Evolutionary conservation across 495 filamentous ascomycete species (phyloP).

Genomic region (Penicillium simplicissimum): DNA sequence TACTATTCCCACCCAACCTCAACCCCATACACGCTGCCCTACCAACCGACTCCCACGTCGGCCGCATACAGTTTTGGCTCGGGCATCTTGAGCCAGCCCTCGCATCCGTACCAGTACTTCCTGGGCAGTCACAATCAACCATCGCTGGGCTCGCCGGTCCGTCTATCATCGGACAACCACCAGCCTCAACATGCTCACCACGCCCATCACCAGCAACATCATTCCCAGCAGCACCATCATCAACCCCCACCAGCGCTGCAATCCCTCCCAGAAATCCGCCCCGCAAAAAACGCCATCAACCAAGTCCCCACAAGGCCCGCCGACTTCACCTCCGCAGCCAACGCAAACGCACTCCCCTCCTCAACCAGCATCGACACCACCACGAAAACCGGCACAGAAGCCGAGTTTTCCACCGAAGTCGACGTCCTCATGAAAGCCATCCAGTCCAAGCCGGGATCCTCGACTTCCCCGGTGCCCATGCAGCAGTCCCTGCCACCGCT

Average conservation of each 20-base stretch:
- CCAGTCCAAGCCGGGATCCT: conserved; percentile 61
- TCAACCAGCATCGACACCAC: conserved; percentile 6
- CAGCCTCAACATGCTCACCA: conserved; percentile 12
- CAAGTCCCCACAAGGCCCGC: conserved; percentile 21
- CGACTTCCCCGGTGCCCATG: conserved; percentile 4
- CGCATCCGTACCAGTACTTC: conserved; percentile 41
- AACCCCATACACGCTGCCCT: conserved; percentile 39
- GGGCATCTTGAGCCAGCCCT: conserved; percentile 28
- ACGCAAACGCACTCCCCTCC: not conserved
- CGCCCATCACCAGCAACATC: not conserved
- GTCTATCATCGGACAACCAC: conserved; percentile 34
- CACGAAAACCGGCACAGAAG: conserved; percentile 35
- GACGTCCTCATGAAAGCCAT: conserved; percentile 93
- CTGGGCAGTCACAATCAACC: conserved; percentile 28
- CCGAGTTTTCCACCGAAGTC: conserved; percentile 76
- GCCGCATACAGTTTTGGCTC: conserved; percentile 39
- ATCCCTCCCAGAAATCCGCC: conserved; percentile 41
- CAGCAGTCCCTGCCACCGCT: conserved; percentile 40
- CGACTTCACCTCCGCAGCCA: not conserved
- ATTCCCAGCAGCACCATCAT: not conserved
- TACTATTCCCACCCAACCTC: conserved; percentile 41
- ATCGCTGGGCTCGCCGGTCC: conserved; percentile 30
- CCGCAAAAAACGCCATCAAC: conserved; percentile 45
- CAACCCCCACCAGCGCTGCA: conserved; percentile 27
- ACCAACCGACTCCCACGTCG: conserved; percentile 36